These are phyloP conservation scores for Penicilliopsis zonata DNA, from an alignment of 495 filamentous ascomycete genomes.

Conservation along the genomic window DNA sequence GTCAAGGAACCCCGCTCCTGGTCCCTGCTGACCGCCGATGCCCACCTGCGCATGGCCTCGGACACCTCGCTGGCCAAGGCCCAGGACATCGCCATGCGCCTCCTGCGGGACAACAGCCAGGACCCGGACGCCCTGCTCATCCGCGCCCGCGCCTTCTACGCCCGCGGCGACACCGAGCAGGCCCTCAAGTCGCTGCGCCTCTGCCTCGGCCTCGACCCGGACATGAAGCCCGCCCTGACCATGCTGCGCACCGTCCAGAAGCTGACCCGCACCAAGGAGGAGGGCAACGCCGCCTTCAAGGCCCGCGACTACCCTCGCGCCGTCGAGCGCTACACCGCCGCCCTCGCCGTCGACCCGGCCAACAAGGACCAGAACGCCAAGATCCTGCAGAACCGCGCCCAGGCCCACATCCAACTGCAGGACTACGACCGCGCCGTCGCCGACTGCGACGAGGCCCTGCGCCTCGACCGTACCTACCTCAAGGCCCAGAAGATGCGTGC, in stretches of 20 bases:
- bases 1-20: slow-evolving; percentile 80
- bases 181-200: slow-evolving; percentile 87
- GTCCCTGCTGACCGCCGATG: slow-evolving; percentile 84
- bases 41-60: slow-evolving; percentile 88
- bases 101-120: slow-evolving; percentile 74
- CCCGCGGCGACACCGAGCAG: slow-evolving; percentile 87
- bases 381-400: slow-evolving; percentile 81
- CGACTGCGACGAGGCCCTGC: slow-evolving; percentile 80
- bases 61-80: slow-evolving; percentile 81
- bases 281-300: slow-evolving; percentile 87
- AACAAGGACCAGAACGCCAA: slow-evolving; percentile 95
- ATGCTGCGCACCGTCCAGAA: slow-evolving; percentile 78
- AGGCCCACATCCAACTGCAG: slow-evolving; percentile 64
- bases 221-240: slow-evolving; percentile 74
- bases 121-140: slow-evolving; percentile 91
- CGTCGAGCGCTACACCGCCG: slow-evolving; percentile 70
- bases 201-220: slow-evolving; percentile 82
- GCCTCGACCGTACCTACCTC: slow-evolving; percentile 69
- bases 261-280: slow-evolving; percentile 86
- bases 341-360: slow-evolving; percentile 73
- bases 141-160: slow-evolving; percentile 77
- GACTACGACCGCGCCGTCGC: slow-evolving; percentile 64
- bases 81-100: slow-evolving; percentile 77
- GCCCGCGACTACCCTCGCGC: slow-evolving; percentile 65
- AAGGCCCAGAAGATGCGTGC: slow-evolving; percentile 92